Conservation (phyloP, 108 stramenopile species). For the Heterococcus sp. region DNA sequence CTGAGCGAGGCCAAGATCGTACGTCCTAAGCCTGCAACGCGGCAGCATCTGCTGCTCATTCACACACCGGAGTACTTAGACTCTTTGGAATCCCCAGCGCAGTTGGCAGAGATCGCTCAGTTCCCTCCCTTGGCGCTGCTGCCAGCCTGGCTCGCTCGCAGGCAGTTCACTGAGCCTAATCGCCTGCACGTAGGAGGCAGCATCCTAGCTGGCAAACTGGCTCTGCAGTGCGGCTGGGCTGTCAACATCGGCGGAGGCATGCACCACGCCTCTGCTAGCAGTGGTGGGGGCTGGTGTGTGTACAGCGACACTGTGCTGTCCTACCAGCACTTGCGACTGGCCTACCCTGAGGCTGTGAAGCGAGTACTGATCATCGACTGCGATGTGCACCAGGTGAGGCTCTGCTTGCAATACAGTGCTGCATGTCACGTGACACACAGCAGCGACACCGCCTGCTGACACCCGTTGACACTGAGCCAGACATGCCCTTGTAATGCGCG, state of each 20-base stretch:
- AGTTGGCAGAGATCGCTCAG: not conserved
- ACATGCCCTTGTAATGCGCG: too few species aligned
- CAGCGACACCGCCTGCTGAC: too few species aligned
- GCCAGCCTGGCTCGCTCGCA: not conserved
- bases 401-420: too few species aligned
- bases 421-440: too few species aligned
- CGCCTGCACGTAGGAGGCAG: not conserved
- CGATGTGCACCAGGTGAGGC: constrained; percentile 5
- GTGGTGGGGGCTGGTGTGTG: not conserved
- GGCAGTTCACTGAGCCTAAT: not conserved
- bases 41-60: not conserved
- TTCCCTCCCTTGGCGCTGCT: not conserved
- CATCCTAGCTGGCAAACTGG: not conserved
- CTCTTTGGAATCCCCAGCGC: not conserved
- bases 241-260: not conserved
- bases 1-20: not conserved
- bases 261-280: not conserved
- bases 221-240: not conserved
- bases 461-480: too few species aligned
- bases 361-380: not conserved
- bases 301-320: not conserved
- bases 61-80: not conserved
- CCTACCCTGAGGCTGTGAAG: not conserved
- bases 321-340: not conserved
- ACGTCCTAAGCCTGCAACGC: not conserved